Base-by-base conservation (phyloP, 1,139 yeast genomes). In the Pneumocystis carinii region DNA sequence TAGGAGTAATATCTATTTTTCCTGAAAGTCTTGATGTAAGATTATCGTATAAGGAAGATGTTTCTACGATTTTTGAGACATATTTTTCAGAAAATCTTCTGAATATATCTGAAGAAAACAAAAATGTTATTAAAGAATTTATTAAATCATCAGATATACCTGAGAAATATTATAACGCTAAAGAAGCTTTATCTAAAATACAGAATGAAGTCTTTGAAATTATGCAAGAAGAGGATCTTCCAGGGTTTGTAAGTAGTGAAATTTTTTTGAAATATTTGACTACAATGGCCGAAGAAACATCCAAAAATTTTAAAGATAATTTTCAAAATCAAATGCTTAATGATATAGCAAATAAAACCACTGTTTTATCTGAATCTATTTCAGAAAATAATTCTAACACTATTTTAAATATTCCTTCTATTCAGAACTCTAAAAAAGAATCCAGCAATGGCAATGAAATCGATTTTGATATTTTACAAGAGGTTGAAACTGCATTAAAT, bases 11-110 rank as follows among this genome's bases (percentile, higher is more conserved):
- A 27, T 56, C 65, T 14, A 29, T 59, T 3, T 62, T 48, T 66
- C 67, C 27, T 66, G 64, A 32, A 64, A 65, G 66, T n/a, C 64
- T 66, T 14, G 67, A 68, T 17, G 66, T 60, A 63, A 65, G 65
- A 27, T 71, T 68, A 29, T 62, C 66, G 3, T 68, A 62, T 56
- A 67, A 57, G 7, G 72, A 69, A n/a, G 77, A 75, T 61, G 70
- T 75, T 58, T 58, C 66, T 8, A 76, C 74, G 29, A 81, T 85
- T 1, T 82, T 78, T 68, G 66, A 73, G 0, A 73, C 74, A 14
- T 83, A 76, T 66, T 79, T 82, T 65, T 69, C 71, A 0, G 71
- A 70, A 1, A 60, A 64, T 19, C 59, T 64, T 35, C 63, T 68
- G 8, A 62, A 68, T 15, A 66, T 68, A 48, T 68, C 71, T 6